These are phyloP conservation scores for Sophora flavescens DNA, from an alignment of 306 rosid species.

Conservation along the genomic window DNA sequence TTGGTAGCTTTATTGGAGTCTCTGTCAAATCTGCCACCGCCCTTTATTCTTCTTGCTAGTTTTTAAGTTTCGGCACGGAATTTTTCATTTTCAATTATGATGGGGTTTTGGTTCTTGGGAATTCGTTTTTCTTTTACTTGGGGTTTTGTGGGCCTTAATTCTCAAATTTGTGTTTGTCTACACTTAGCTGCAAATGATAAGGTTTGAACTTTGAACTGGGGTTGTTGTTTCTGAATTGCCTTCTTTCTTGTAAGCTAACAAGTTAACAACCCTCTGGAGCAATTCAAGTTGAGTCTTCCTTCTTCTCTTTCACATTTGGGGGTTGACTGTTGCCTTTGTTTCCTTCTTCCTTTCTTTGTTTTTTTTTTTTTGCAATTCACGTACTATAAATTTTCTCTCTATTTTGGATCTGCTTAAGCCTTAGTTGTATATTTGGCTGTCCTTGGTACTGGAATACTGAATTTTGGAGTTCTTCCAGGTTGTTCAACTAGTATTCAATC, in stretches of 20 bases:
- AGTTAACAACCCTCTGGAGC: slow-evolving; percentile 6
- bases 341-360: background rate
- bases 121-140: slow-evolving; percentile 6
- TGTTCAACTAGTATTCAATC: background rate
- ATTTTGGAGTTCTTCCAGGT: slow-evolving; percentile 14
- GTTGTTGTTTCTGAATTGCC: slow-evolving; percentile 38
- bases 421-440: slow-evolving; percentile 29
- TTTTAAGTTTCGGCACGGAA: slow-evolving; percentile 40
- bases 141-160: slow-evolving; percentile 40
- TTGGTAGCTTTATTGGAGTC: slow-evolving; percentile 62
- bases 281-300: slow-evolving; percentile 47
- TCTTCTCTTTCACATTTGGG: slow-evolving; percentile 42
- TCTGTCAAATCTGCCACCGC: slow-evolving; percentile 47
- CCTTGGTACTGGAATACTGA: slow-evolving; percentile 17
- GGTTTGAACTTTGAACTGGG: slow-evolving; percentile 16
- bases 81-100: slow-evolving; percentile 36
- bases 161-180: slow-evolving; percentile 29
- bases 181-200: slow-evolving; percentile 19
- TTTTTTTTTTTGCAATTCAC: slow-evolving; percentile 2
- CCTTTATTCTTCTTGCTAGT: slow-evolving; percentile 39
- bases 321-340: slow-evolving; percentile 37
- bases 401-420: slow-evolving; percentile 39
- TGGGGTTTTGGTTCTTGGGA: slow-evolving; percentile 42
- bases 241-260: slow-evolving; percentile 10
- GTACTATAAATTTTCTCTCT: background rate